Conservation (phyloP, 1,139 yeast species). For the Sugiyamaella xylanicola region DNA sequence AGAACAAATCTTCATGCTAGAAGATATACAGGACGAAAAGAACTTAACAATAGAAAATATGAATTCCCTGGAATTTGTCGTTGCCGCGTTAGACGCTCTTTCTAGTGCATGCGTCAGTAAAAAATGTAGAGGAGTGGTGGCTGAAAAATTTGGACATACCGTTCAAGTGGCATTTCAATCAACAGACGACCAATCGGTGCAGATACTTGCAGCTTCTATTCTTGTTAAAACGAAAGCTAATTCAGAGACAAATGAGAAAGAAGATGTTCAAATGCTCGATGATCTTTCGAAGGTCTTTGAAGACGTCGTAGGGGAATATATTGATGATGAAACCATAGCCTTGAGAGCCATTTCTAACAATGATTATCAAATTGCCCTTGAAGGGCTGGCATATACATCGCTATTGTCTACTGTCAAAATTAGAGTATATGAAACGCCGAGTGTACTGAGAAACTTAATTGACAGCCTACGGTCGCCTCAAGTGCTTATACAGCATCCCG, state of each 20-base stretch:
- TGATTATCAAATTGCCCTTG: constrained; percentile 38
- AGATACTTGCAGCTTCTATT: constrained; percentile 42
- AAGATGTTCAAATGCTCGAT: constrained; percentile 32
- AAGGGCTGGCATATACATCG: constrained; percentile 46
- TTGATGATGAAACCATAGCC: constrained; percentile 13
- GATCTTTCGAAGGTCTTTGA: constrained; percentile 40
- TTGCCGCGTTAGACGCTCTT: constrained; percentile 39
- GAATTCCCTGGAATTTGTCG: constrained; percentile 32
- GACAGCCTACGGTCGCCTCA: constrained; percentile 19
- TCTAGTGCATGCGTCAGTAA: constrained; percentile 43
- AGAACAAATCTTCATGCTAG: constrained; percentile 31
- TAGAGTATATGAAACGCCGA: constrained; percentile 31
- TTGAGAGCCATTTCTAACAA: not conserved
- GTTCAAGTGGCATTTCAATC: constrained; percentile 34
- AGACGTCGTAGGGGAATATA: constrained; percentile 29
- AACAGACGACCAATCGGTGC: constrained; percentile 31
- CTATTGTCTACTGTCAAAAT: constrained; percentile 37
- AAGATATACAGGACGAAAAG: constrained; percentile 29
- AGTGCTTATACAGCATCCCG: not conserved
- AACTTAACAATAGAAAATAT: constrained; percentile 28
- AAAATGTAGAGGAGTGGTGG: constrained; percentile 38
- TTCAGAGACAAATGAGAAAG: constrained; percentile 30
- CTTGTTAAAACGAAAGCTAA: constrained; percentile 40
- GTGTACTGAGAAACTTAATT: constrained; percentile 30
- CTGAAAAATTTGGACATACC: constrained; percentile 34